Evolutionary conservation across 176 grass and related monocot species (phyloP).

Genomic region (Raddia distichophylla): DNA sequence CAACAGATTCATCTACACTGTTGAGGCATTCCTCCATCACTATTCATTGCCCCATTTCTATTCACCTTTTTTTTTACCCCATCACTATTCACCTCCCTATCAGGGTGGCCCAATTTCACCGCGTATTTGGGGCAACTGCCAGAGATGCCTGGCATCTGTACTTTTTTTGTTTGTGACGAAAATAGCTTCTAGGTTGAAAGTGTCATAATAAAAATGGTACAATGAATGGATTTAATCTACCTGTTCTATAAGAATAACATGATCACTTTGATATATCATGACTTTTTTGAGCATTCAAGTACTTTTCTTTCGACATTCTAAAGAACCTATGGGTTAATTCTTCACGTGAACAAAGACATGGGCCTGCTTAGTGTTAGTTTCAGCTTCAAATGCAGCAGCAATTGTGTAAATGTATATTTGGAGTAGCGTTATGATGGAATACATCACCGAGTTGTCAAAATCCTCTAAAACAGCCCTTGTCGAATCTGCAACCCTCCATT

Average conservation of each 20-base stretch:
- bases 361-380: not conserved
- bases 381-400: not conserved
- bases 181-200: not conserved
- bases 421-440: constrained; percentile 8
- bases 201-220: not conserved
- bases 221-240: not conserved
- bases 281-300: not conserved
- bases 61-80: no score
- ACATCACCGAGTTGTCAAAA: not conserved
- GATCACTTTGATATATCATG: not conserved
- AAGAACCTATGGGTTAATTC: not conserved
- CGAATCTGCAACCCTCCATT: not conserved
- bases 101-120: no score
- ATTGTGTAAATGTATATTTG: not conserved
- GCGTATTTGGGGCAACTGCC: no score
- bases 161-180: not conserved
- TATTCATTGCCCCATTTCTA: no score
- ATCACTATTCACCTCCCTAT: no score
- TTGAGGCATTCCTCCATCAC: no score
- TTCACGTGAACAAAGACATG: not conserved
- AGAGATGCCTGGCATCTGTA: not conserved
- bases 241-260: not conserved
- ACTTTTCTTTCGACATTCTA: not conserved
- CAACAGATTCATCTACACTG: no score
- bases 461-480: not conserved